Evolutionary conservation across 148 eudicot genomes (phyloP), one percentile per base, ranked within the genome.

Genomic region (Rhododendron kiyosumense): DNA sequence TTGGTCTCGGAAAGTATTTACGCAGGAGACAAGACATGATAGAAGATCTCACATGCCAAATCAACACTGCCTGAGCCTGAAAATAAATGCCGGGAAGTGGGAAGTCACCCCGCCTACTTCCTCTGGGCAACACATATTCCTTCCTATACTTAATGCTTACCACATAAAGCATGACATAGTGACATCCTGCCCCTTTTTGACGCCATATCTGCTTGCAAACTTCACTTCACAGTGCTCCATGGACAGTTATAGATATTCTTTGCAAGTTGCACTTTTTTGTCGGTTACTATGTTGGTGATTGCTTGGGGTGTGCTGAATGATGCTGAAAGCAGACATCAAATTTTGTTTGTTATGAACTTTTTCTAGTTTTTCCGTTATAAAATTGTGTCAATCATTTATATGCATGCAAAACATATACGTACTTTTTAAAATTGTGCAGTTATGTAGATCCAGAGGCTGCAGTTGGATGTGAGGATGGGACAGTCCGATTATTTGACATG

Each of bases 381-480:
- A 26, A 10, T 67, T 26, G 73, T 26, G 15, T 10, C 4, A 0
- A 26, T 26, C 14, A 11, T 67, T 67, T 26, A 9, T 67, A 67
- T 67, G 73, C 65, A 20, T 2, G 22, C 26, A 59, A 59, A 59
- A 79, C 8, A 45, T 79, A 12, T 14, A 48, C 1, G 17, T 46
- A n/a, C 43, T 13, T 24, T 83, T 63, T 76, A 20, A 59, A 59
- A 76, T 87, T 78, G 69, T 88, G 85, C 88, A 96, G 98, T 91
- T 96, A 96, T 85, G 87, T 92, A 84, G 98, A 96, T 90, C 98
- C 98, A 15, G 93, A 92, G 83, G 98, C 98, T 84, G 93, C 91
- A 57, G 93, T 96, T 88, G 98, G 98, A 82, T 92, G 97, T 79
- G 94, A 92, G 76, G 98, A 96, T 80, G 98, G 98, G 79, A 93